Conservation (phyloP, 2,329 filamentous ascomycete species). For the Ceratocystis colombiana region DNA sequence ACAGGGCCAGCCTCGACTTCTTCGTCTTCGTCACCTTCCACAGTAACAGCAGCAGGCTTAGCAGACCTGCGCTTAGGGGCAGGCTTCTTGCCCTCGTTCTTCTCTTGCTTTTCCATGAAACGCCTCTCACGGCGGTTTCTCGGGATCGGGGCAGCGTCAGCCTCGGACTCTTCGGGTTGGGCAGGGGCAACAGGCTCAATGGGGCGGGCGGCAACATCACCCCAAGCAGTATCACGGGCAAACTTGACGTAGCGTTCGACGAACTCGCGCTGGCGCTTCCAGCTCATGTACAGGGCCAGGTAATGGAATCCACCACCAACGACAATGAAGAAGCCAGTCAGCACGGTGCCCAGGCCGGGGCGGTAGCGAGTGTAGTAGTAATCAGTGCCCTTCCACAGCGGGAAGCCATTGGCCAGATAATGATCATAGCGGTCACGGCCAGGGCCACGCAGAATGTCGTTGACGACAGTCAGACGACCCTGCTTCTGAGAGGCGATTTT, state of each 20-base stretch:
- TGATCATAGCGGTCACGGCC: conserved; percentile 85
- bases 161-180: conserved; percentile 31
- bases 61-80: conserved; percentile 35
- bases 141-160: conserved; percentile 43
- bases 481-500: conserved; percentile 77
- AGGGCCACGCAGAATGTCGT: conserved; percentile 72
- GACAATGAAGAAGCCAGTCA: conserved; percentile 70
- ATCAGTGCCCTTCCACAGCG: conserved; percentile 89
- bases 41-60: conserved; percentile 30
- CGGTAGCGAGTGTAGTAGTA: conserved; percentile 97
- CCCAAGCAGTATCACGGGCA: conserved; percentile 81
- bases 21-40: conserved; percentile 36
- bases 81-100: conserved; percentile 54
- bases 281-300: conserved; percentile 70
- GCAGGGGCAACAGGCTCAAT: conserved; percentile 32
- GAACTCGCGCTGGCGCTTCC: conserved; percentile 84
- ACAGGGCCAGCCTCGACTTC: conserved; percentile 52
- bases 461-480: conserved; percentile 72
- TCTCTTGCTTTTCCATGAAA: conserved; percentile 74
- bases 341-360: conserved; percentile 75
- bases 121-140: conserved; percentile 81
- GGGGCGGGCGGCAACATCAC: conserved; percentile 60
- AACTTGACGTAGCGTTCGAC: conserved; percentile 85
- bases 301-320: conserved; percentile 83
- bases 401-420: conserved; percentile 87